Base-by-base conservation (phyloP, 768 basidiomycete species). In the Mycena alexandri region DNA sequence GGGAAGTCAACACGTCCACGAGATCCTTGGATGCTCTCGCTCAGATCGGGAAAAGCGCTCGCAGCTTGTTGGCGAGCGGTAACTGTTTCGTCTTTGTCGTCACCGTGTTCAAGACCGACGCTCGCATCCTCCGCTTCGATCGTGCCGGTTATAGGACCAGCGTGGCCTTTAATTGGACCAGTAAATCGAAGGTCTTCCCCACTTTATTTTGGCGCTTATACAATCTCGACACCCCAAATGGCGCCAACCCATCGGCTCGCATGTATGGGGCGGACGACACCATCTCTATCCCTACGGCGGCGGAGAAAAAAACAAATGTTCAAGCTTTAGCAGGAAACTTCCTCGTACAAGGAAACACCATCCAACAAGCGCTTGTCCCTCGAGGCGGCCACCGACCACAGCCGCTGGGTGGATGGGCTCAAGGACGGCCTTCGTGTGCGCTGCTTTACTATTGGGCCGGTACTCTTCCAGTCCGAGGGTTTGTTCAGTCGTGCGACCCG, bases 401-500 rank as follows among this genome's bases (percentile, higher is more conserved):
- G 54, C 44, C 54, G 24, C 29, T 38, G 55, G 53, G 17, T 65
- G 25, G 21, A 33, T 0, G 62, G 47, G 8, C 10, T 12, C 25
- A n/a, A 36, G 51, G 33, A 41, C 25, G 44, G 25, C 43, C 11
- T 51, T 34, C 10, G 3, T 12, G 14, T 56, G 17, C 42, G 42
- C 44, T 65, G 63, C 48, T 50, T 65, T 21, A 65, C 64, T 6
- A 25, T 67, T 25, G 66, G 66, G 1, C 12, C 5, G 3, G n/a
- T 38, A 22, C 25, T 67, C 8, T 67, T 13, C 6, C 51, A 42
- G 11, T 46, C 60, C 12, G 52, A 56, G 12, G 60, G 60, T 3
- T 41, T 61, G 51, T 67, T 67, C 41, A 29, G 59, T 22, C 60
- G 66, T 12, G 66, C 59, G 43, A 67, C 66, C 19, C 36, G 59